Conservation (phyloP, 2,329 filamentous ascomycete species). For the Trichoderma arundinaceum region DNA sequence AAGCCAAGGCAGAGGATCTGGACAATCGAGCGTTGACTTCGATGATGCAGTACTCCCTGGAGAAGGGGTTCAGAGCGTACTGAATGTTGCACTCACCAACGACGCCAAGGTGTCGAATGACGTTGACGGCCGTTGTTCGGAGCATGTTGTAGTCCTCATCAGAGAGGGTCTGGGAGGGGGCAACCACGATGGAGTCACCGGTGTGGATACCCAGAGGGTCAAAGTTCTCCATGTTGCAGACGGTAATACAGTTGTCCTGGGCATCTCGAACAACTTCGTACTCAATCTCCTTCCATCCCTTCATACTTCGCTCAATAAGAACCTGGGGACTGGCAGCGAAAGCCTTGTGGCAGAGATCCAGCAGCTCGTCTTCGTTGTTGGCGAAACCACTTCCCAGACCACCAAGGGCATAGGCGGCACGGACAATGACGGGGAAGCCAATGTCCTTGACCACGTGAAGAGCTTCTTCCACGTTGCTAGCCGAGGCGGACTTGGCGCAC, state of each 20-base stretch:
- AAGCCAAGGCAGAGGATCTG: constrained; percentile 91
- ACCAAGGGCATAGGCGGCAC: constrained; percentile 93
- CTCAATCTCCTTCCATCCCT: constrained; percentile 99
- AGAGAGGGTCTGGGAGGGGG: constrained; percentile 93
- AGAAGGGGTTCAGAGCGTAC: constrained; percentile 95
- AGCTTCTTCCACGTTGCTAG: constrained; percentile 85
- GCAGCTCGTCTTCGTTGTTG: constrained; percentile 80
- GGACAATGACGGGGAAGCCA: constrained; percentile 94
- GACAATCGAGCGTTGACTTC: constrained; percentile 98
- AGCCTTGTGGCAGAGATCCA: constrained; percentile 90
- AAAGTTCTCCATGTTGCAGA: constrained; percentile 99
- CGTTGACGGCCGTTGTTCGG: constrained; percentile 93
- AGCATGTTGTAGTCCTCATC: constrained; percentile 99
- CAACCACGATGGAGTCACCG: constrained; percentile 97
- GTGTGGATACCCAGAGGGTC: constrained; percentile 98
- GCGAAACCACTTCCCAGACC: constrained; percentile 96
- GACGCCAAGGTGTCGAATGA: constrained; percentile 94
- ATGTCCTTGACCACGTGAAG: constrained; percentile 87
- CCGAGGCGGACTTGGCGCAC: constrained; percentile 95
- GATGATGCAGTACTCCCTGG: constrained; percentile 97
- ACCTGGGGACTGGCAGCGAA: constrained; percentile 96
- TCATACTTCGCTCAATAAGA: constrained; percentile 97
- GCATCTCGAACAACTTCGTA: constrained; percentile 97
- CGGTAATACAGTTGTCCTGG: constrained; percentile 97
- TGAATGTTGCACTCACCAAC: constrained; percentile 99